Evolutionary conservation across 1,139 yeast genomes (phyloP).

Genomic region (Suhomyces bribrorum): DNA sequence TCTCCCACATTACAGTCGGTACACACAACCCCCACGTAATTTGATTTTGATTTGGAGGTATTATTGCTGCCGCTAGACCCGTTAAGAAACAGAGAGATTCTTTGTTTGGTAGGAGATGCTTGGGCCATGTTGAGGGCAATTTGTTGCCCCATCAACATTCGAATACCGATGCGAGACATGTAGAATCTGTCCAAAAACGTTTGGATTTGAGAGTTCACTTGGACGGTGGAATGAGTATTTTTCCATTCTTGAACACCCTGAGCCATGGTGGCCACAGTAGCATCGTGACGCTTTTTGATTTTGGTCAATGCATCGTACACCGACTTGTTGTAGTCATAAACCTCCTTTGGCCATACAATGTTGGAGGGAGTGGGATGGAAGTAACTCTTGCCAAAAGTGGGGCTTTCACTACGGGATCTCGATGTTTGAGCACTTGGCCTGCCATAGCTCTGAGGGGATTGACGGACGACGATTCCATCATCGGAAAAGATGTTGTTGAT

Average conservation of each 20-base stretch:
- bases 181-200: constrained; percentile 79
- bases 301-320: constrained; percentile 68
- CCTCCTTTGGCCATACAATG: constrained; percentile 71
- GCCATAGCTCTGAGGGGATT: constrained; percentile 8
- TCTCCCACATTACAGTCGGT: constrained; percentile 78
- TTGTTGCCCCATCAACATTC: constrained; percentile 89
- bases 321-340: constrained; percentile 65
- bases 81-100: constrained; percentile 37
- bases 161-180: constrained; percentile 83
- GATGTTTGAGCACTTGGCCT: constrained; percentile 5
- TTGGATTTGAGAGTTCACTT: constrained; percentile 66
- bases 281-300: constrained; percentile 85
- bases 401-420: constrained; percentile 16
- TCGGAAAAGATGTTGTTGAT: constrained; percentile 49
- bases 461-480: constrained; percentile 51
- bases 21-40: constrained; percentile 83
- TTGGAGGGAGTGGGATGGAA: constrained; percentile 57
- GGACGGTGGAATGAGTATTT: constrained; percentile 47
- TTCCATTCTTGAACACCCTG: constrained; percentile 94
- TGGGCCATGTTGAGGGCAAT: constrained; percentile 76
- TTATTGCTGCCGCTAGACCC: constrained; percentile 24
- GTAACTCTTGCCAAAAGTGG: constrained; percentile 56
- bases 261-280: constrained; percentile 91
- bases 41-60: constrained; percentile 28
- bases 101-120: constrained; percentile 45